Percentiles rank a stretch among this genome's conserved stretches.
Evolutionary conservation across 2,329 filamentous ascomycete genomes (phyloP).

Genomic region (Chalara sp.): DNA sequence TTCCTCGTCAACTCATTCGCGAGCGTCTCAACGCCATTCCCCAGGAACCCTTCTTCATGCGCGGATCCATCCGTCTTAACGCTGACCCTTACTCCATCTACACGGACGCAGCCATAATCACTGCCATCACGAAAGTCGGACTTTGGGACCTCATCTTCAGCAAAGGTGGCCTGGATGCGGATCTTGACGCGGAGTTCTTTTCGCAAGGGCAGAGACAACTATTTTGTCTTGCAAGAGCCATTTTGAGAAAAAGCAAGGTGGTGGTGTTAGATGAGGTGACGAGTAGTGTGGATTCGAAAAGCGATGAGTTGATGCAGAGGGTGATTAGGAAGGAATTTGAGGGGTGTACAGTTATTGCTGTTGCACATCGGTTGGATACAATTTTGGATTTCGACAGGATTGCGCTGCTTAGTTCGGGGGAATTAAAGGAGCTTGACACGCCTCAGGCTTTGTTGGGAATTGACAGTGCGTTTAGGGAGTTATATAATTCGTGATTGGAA

Average conservation of each 20-base stretch:
- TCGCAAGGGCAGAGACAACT: conserved; percentile 44
- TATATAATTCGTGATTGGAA: neutral
- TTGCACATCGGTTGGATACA: conserved; percentile 34
- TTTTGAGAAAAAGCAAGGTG: conserved; percentile 33
- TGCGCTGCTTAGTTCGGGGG: conserved; percentile 3
- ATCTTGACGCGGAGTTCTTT: conserved; percentile 57
- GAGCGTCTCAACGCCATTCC: conserved; percentile 32
- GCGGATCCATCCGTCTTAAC: conserved; percentile 40
- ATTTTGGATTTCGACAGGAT: conserved; percentile 37
- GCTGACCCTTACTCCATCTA: conserved; percentile 34
- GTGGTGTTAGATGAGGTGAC: conserved; percentile 37
- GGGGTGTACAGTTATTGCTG: conserved; percentile 43
- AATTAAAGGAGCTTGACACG: neutral
- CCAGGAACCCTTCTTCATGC: conserved; percentile 45
- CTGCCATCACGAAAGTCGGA: conserved; percentile 38
- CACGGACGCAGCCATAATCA: conserved; percentile 34
- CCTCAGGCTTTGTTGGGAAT: conserved; percentile 1
- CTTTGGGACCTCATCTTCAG: conserved; percentile 15
- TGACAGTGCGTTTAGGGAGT: neutral
- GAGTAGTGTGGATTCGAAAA: conserved; percentile 48
- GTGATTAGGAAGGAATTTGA: conserved; percentile 47
- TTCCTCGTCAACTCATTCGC: conserved; percentile 39
- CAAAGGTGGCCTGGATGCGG: conserved; percentile 16
- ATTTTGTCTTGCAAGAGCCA: conserved; percentile 39
- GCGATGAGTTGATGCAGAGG: conserved; percentile 48